phyloP scores from a whole-genome alignment of 768 basidiomycete genomes.

The Cystobasidium onofrii region DNA sequence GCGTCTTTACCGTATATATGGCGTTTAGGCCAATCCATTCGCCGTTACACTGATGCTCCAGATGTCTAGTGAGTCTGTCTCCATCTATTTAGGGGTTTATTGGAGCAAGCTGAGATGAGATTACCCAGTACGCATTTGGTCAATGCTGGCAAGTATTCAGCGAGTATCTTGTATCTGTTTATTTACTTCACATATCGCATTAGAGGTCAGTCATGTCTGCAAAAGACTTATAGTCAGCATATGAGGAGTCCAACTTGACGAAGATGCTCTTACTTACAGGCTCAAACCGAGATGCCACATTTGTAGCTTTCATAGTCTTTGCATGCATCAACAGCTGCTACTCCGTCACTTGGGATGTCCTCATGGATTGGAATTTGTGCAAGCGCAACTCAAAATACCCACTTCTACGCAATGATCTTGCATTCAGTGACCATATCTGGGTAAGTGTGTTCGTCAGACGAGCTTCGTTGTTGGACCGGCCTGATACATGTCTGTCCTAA shows the following conservation, averaged over 20 bases:
- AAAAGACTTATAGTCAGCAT: not conserved
- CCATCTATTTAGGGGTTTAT: not conserved
- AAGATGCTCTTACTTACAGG: not conserved
- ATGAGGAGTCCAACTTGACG: not conserved
- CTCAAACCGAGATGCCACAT: constrained; percentile 46
- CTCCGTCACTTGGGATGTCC: constrained; percentile 68
- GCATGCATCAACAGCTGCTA: constrained; percentile 62
- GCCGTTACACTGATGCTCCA: constrained; percentile 72
- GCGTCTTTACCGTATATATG: constrained; percentile 61
- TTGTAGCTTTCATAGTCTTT: constrained; percentile 63
- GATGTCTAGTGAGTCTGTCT: constrained; percentile 23
- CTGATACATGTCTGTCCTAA: no score
- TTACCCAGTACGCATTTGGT: constrained; percentile 65
- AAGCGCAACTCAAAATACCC: constrained; percentile 52
- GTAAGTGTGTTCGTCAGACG: not conserved
- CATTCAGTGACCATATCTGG: constrained; percentile 59
- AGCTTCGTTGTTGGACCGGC: no score
- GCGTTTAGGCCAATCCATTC: constrained; percentile 76
- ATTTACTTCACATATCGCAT: constrained; percentile 74
- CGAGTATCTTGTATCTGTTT: constrained; percentile 39
- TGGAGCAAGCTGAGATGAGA: not conserved
- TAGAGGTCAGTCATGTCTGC: constrained; percentile 49
- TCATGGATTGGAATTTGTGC: constrained; percentile 87
- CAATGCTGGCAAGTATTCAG: constrained; percentile 57
- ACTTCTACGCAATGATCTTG: constrained; percentile 64